phyloP scores from a whole-genome alignment of 306 rosid genomes.

The Cicer bijugum region DNA sequence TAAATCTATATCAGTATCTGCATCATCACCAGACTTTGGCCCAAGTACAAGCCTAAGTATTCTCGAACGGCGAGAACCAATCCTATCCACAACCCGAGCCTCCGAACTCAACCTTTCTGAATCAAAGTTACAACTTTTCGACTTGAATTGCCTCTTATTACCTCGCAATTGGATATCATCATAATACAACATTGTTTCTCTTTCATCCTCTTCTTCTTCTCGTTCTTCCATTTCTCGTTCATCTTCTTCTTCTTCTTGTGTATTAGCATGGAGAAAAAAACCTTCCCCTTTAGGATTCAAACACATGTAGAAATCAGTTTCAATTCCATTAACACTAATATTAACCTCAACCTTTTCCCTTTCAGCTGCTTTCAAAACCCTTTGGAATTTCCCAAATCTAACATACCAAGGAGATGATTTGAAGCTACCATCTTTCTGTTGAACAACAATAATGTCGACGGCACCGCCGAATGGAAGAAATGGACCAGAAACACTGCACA shows the following conservation, averaged over 20 bases:
- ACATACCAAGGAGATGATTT: slow-evolving; percentile 95
- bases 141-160: slow-evolving; percentile 48
- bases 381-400: slow-evolving; percentile 84
- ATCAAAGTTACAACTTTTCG: slow-evolving; percentile 55
- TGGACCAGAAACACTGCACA: slow-evolving; percentile 71
- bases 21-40: slow-evolving; percentile 51
- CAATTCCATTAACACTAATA: slow-evolving; percentile 76
- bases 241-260: slow-evolving; percentile 47
- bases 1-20: slow-evolving; percentile 46
- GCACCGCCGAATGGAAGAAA: slow-evolving; percentile 95
- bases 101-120: slow-evolving; percentile 31
- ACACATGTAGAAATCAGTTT: slow-evolving; percentile 73
- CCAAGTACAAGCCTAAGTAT: slow-evolving; percentile 68
- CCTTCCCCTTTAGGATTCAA: slow-evolving; percentile 86
- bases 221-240: slow-evolving; percentile 45
- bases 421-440: slow-evolving; percentile 85
- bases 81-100: slow-evolving; percentile 50
- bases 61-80: slow-evolving; percentile 58
- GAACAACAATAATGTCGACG: slow-evolving; percentile 86
- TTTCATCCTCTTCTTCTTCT: slow-evolving; percentile 43
- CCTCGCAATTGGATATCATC: slow-evolving; percentile 51
- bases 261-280: slow-evolving; percentile 60
- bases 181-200: slow-evolving; percentile 47
- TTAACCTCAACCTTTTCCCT: slow-evolving; percentile 63
- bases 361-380: slow-evolving; percentile 71